These are phyloP conservation scores for Noccaea caerulescens DNA, from an alignment of 345 rosid genomes.

Conservation along the genomic window DNA sequence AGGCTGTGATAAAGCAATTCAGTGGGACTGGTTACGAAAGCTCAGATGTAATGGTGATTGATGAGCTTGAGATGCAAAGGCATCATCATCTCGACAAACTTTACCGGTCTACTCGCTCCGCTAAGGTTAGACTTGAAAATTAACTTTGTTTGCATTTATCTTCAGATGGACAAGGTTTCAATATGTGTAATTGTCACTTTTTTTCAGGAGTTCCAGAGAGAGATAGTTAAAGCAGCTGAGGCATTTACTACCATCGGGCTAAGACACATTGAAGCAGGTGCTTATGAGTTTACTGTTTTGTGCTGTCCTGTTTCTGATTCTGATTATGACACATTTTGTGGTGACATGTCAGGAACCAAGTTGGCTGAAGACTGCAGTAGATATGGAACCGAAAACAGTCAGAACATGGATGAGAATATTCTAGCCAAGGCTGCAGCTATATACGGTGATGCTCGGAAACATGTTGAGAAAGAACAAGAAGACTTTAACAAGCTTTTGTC, in stretches of 20 bases:
- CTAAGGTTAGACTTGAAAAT: too few relatives aligned
- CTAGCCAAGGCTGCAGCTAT: conserved; percentile 91
- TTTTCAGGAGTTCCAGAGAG: conserved; percentile 90
- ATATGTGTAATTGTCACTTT: conserved; percentile 27
- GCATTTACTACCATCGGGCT: conserved; percentile 72
- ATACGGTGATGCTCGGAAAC: conserved; percentile 90
- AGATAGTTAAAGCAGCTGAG: conserved; percentile 81
- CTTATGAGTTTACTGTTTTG: conserved; percentile 6
- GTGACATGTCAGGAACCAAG: conserved; percentile 65
- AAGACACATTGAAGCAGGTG: conserved; percentile 91
- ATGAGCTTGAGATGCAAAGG: conserved; percentile 91
- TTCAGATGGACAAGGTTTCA: neutral
- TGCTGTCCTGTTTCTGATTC: neutral
- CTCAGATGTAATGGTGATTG: conserved; percentile 85
- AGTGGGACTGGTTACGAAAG: conserved; percentile 88
- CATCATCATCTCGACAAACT: conserved; percentile 92
- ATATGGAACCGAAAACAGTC: conserved; percentile 81
- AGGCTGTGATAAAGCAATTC: conserved; percentile 98
- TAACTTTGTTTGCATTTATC: neutral
- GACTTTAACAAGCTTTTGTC: conserved; percentile 69
- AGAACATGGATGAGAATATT: conserved; percentile 67
- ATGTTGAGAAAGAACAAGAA: conserved; percentile 89
- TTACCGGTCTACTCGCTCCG: conserved; percentile 79
- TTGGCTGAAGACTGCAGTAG: conserved; percentile 83
- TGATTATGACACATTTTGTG: conserved; percentile 11